Evolutionary conservation across 2,329 filamentous ascomycete genomes (phyloP).

Genomic region (Pseudogymnoascus sp.): DNA sequence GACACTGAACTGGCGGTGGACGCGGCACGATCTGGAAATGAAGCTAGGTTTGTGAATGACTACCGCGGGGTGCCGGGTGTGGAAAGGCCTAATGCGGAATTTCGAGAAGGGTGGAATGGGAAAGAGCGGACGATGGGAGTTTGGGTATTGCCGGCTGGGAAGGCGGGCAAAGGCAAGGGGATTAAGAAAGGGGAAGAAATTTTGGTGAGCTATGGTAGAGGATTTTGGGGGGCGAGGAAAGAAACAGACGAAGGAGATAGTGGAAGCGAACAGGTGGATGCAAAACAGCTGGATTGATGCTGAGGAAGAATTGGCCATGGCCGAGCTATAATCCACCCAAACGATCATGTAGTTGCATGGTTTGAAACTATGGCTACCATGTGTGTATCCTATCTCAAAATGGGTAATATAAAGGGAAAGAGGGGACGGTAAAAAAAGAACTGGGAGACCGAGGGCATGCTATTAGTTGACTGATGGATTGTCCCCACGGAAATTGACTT

Average conservation of each 20-base stretch:
- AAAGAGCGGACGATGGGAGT: conserved; percentile 47
- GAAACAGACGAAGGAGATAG: conserved; percentile 22
- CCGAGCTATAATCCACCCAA: neutral
- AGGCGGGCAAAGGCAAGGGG: conserved; percentile 27
- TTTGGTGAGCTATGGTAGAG: conserved; percentile 58
- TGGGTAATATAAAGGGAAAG: neutral
- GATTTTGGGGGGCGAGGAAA: conserved; percentile 50
- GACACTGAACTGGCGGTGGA: conserved; percentile 51
- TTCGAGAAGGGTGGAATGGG: conserved; percentile 48
- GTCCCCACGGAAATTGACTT: neutral
- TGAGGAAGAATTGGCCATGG: neutral
- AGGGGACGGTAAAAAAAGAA: neutral
- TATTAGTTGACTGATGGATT: neutral
- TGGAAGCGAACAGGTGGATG: conserved; percentile 6
- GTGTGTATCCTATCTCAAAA: neutral
- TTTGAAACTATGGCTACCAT: neutral
- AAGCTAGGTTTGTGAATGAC: conserved; percentile 59
- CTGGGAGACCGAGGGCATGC: neutral
- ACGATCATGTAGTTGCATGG: neutral
- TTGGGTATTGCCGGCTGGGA: conserved; percentile 43
- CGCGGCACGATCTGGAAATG: conserved; percentile 49
- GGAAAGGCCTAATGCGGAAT: conserved; percentile 47
- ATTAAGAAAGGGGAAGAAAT: conserved; percentile 55
- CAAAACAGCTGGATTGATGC: neutral
- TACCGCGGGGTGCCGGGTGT: conserved; percentile 45